phyloP scores from a whole-genome alignment of 1,284 basidiomycete species.

The Pseudozyma sp. region DNA sequence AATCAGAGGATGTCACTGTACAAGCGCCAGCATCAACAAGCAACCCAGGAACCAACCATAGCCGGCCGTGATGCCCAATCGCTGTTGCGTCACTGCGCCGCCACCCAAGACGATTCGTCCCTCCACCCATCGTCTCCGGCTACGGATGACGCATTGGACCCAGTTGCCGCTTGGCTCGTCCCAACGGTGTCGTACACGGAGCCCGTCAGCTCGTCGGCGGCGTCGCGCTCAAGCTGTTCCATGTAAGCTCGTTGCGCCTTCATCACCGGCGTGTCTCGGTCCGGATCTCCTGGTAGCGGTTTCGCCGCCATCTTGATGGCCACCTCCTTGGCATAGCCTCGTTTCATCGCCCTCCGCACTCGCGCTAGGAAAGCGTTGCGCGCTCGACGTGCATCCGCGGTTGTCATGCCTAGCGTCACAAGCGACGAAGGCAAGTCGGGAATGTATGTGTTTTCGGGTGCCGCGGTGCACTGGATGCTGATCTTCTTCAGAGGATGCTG shows the following conservation, averaged over 20 bases:
- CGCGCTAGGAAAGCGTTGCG: conserved; percentile 56
- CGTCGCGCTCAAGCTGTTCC: conserved; percentile 40
- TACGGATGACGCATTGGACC: neutral
- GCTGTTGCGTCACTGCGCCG: conserved; percentile 1
- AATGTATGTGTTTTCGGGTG: conserved; percentile 49
- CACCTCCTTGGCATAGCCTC: conserved; percentile 35
- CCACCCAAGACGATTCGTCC: conserved; percentile 23
- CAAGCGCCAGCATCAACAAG: neutral
- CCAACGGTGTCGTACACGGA: neutral
- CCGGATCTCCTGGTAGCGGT: conserved; percentile 35
- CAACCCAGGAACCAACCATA: neutral
- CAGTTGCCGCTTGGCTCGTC: neutral
- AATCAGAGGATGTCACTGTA: too few relatives aligned
- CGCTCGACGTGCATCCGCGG: conserved; percentile 46
- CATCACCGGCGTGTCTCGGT: conserved; percentile 47
- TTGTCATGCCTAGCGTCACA: conserved; percentile 48
- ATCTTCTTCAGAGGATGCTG: conserved; percentile 50
- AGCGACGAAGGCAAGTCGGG: conserved; percentile 55
- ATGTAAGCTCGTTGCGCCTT: conserved; percentile 40
- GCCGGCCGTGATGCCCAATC: too few relatives aligned
- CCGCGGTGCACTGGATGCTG: conserved; percentile 42
- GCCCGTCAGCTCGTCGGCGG: conserved; percentile 20
- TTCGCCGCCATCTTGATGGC: conserved; percentile 52
- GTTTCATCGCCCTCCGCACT: conserved; percentile 48
- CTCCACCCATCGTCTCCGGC: conserved; percentile 16